phyloP scores from a whole-genome alignment of 1,139 yeast species.

The Trichomonascaceae sp. region DNA sequence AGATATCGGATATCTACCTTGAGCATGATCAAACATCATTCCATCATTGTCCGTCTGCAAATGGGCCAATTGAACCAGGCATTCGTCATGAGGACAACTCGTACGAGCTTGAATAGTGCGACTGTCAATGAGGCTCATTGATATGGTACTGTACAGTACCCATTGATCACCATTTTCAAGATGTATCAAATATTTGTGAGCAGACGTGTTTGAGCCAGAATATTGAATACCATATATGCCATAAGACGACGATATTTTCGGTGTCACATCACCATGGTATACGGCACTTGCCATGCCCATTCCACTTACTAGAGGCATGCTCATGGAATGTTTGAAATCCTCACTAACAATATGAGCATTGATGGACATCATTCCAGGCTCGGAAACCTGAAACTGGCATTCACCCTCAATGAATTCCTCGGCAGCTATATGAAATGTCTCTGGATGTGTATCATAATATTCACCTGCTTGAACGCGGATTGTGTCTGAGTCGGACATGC shows the following conservation, averaged over 20 bases:
- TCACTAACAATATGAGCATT: conserved; percentile 6
- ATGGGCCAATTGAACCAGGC: conserved; percentile 27
- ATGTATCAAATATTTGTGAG: conserved; percentile 38
- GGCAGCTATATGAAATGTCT: conserved; percentile 23
- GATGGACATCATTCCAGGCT: conserved; percentile 5
- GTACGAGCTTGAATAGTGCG: conserved; percentile 25
- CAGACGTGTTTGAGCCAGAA: conserved; percentile 27
- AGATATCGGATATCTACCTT: conserved; percentile 49
- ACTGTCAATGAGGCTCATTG: conserved; percentile 42
- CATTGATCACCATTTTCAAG: conserved; percentile 44
- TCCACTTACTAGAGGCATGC: conserved; percentile 50
- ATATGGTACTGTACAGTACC: conserved; percentile 48
- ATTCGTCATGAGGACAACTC: conserved; percentile 28
- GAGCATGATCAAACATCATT: conserved; percentile 41
- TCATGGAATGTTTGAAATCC: conserved; percentile 11
- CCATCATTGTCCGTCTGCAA: conserved; percentile 1
- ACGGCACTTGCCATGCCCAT: conserved; percentile 65
- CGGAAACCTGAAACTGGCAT: conserved; percentile 7
- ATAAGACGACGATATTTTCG: conserved; percentile 44
- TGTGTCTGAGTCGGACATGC: conserved; percentile 4
- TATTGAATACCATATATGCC: conserved; percentile 41
- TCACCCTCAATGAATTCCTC: conserved; percentile 41
- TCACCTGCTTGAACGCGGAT: background rate
- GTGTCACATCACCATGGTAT: conserved; percentile 51
- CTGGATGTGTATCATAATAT: conserved; percentile 8